Evolutionary conservation across 2,329 filamentous ascomycete genomes (phyloP), one percentile per base, ranked within the genome.

Genomic region (Trichoderma sp.): DNA sequence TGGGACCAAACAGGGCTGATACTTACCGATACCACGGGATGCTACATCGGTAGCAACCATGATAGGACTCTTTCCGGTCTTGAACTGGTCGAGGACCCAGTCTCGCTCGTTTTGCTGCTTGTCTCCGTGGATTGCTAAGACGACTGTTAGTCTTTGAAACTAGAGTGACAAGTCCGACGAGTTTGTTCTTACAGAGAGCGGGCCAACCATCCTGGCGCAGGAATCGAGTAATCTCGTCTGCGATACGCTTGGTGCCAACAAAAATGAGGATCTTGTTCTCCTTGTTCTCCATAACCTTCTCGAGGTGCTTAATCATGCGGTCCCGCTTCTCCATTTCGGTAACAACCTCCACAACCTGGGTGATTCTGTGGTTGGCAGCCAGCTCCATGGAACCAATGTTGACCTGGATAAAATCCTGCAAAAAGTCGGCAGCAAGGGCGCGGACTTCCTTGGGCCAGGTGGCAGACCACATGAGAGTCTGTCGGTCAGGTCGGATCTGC

Each of bases 1-100:
- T 71, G 71, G 72, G 76, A 77, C 81, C 80, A 83, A 83, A 83
- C 61, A 64, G 69, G 53, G 27, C 68, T 86, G 84, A 88, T 91
- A 94, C 93, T 97, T 96, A 97, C 95, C 95, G 84, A 99, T 97
- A 93, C 95, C 95, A 94, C 95, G 95, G 79, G 95, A 98, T 84
- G 95, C 95, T 84, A 99, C 95, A 79, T 98, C 95, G 73, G 95
- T 99, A 84, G 95, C 95, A 84, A 99, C 95, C 94, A 99, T 97
- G 89, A 99, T 97, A 79, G 95, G 95, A 84, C 93, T 97, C 87
- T 98, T 97, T 84, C 93, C 94, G 73, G 92, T 92, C 90, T 98
- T 99, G 89, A 99, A 99, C 82, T 98, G 94, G 82, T 98, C 96
- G 79, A 99, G 87, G 76, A 98, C 95, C 93, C 95, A 98, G 82